Conservation (phyloP, 208 protist genomes). For the Acanthamoeba polyphaga region DNA sequence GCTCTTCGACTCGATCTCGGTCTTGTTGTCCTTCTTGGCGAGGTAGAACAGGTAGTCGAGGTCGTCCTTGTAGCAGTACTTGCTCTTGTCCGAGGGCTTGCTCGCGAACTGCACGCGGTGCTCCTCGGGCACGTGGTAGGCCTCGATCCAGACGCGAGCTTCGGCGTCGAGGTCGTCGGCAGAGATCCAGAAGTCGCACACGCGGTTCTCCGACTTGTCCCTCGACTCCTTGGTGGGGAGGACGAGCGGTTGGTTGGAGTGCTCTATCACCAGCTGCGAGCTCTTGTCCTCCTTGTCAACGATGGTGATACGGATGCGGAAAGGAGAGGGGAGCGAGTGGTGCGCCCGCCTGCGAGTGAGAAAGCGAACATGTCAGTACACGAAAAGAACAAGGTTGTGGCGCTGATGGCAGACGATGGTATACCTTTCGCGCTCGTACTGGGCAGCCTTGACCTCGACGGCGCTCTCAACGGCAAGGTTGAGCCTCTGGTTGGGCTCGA, state of each 20-base stretch:
- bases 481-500: slow-evolving; percentile 25
- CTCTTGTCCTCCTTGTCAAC: slow-evolving; percentile 17
- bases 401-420: neutral
- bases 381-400: neutral
- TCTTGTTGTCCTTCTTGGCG: slow-evolving; percentile 8
- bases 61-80: slow-evolving; percentile 13
- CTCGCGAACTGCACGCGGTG: neutral
- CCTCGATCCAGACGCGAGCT: slow-evolving; percentile 24
- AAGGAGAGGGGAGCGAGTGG: neutral
- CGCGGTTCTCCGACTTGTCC: neutral
- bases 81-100: slow-evolving; percentile 21
- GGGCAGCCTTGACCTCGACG: neutral
- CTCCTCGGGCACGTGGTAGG: neutral
- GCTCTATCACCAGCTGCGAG: neutral
- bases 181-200: neutral
- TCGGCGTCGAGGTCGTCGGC: neutral
- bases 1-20: slow-evolving; percentile 18
- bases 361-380: neutral
- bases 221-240: slow-evolving; percentile 51
- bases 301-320: slow-evolving; percentile 35
- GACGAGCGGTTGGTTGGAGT: slow-evolving; percentile 10
- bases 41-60: neutral
- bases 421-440: slow-evolving; percentile 5
- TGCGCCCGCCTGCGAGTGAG: neutral
- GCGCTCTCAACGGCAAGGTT: slow-evolving; percentile 42